phyloP scores from a whole-genome alignment of 495 filamentous ascomycete species.

The Talaromyces stipitatus region DNA sequence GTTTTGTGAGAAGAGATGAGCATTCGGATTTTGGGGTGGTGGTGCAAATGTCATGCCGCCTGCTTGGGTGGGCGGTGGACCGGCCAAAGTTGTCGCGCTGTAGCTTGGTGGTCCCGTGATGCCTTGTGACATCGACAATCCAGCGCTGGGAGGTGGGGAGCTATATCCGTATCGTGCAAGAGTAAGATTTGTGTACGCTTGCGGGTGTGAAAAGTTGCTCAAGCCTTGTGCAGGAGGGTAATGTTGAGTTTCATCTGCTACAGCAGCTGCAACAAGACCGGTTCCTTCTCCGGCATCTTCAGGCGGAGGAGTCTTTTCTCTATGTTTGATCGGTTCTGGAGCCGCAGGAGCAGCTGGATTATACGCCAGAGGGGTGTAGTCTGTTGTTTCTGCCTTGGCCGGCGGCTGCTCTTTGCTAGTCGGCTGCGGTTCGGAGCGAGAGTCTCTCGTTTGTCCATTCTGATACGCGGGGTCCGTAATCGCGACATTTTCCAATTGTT shows the following conservation, averaged over 20 bases:
- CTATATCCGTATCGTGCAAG: slow-evolving; percentile 10
- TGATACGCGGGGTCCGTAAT: slow-evolving; percentile 57
- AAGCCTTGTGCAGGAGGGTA: slow-evolving; percentile 21
- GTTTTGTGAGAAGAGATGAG: slow-evolving; percentile 29
- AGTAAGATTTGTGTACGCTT: slow-evolving; percentile 3
- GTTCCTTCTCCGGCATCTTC: slow-evolving; percentile 63
- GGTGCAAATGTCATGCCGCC: slow-evolving; percentile 34
- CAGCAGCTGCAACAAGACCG: slow-evolving; percentile 60
- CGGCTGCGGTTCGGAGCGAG: slow-evolving; percentile 32
- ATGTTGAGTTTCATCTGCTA: slow-evolving; percentile 48
- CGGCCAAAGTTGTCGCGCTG: slow-evolving; percentile 16
- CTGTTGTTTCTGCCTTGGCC: slow-evolving; percentile 19
- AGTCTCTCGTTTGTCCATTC: slow-evolving; percentile 44
- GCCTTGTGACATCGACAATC: slow-evolving; percentile 25
- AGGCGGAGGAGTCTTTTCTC: slow-evolving; percentile 86
- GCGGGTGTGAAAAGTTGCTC: slow-evolving; percentile 11
- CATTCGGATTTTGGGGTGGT: slow-evolving; percentile 39
- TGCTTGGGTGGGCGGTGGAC: slow-evolving; percentile 12
- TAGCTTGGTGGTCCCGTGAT: slow-evolving; percentile 21
- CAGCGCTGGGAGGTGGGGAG: background rate
- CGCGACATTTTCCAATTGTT: slow-evolving; percentile 74
- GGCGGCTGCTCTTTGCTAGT: slow-evolving; percentile 28
- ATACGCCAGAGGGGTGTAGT: slow-evolving; percentile 70
- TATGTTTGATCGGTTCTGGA: slow-evolving; percentile 71
- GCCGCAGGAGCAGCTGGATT: slow-evolving; percentile 85